Conservation (phyloP, 2,329 filamentous ascomycete species). For the Hymenotorrendiella dingleyae region DNA sequence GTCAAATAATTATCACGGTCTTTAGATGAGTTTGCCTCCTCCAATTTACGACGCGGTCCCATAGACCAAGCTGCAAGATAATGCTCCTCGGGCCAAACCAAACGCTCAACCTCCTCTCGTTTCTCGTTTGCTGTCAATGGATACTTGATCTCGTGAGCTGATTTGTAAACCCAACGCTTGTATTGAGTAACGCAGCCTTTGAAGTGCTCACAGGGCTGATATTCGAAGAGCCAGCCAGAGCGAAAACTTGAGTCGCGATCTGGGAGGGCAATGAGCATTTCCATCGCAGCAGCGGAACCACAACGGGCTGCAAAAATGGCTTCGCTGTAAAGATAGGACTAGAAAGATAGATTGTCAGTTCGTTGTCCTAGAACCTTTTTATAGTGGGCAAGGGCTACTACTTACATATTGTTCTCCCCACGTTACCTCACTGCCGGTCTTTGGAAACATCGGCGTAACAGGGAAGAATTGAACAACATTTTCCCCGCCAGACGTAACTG, state of each 20-base stretch:
- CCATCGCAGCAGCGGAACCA: neutral
- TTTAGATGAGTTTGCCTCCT: too few species aligned
- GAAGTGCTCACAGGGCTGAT: too few species aligned
- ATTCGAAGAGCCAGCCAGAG: constrained; percentile 6
- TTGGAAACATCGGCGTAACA: neutral
- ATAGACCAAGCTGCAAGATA: too few species aligned
- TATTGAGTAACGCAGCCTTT: too few species aligned
- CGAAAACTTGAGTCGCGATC: neutral
- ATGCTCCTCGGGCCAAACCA: too few species aligned
- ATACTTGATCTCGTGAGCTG: too few species aligned
- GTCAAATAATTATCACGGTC: too few species aligned
- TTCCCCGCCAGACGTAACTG: neutral
- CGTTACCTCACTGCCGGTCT: neutral
- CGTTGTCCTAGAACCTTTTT: too few species aligned
- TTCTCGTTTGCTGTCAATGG: too few species aligned
- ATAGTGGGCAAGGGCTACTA: neutral
- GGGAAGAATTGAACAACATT: neutral
- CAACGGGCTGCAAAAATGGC: neutral
- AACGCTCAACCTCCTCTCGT: too few species aligned
- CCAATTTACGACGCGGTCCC: too few species aligned
- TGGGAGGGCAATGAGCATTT: constrained; percentile 1
- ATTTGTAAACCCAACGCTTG: too few species aligned
- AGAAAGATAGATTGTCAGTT: neutral
- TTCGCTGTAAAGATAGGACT: constrained; percentile 2
- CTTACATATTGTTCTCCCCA: neutral